A percentile compares a stretch with the other conserved stretches of the same genome.
Conservation (phyloP, 2,329 filamentous ascomycete genomes). For the Arthrobotrys conoides region DNA sequence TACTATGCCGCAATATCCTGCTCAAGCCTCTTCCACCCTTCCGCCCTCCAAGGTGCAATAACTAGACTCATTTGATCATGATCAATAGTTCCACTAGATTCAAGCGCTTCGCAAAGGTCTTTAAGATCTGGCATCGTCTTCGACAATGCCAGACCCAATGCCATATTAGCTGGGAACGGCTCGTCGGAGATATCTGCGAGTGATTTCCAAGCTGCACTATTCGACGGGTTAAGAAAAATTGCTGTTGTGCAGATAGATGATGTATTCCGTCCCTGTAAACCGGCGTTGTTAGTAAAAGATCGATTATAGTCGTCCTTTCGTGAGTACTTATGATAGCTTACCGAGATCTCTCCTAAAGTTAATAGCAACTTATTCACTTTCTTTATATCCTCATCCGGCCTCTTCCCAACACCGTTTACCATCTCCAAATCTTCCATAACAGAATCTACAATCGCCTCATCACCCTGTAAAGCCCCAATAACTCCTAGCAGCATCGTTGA, state of each 20-base stretch:
- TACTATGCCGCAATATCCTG: constrained; percentile 62
- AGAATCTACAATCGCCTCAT: constrained; percentile 83
- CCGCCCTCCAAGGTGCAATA: constrained; percentile 82
- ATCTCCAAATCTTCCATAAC: constrained; percentile 82
- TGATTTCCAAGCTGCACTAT: constrained; percentile 84
- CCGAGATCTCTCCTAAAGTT: constrained; percentile 73
- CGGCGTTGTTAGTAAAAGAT: constrained; percentile 1
- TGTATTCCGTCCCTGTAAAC: constrained; percentile 58
- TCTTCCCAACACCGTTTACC: constrained; percentile 77
- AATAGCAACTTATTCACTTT: constrained; percentile 81
- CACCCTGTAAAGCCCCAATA: constrained; percentile 84
- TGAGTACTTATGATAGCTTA: constrained; percentile 46
- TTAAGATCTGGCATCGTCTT: constrained; percentile 77
- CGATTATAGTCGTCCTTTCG: background rate
- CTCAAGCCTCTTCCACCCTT: constrained; percentile 76
- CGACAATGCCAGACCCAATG: constrained; percentile 81
- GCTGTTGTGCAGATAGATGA: constrained; percentile 70
- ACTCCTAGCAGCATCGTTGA: constrained; percentile 85
- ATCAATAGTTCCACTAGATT: constrained; percentile 77
- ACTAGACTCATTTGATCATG: constrained; percentile 84
- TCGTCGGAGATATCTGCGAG: constrained; percentile 74
- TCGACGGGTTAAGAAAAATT: constrained; percentile 84
- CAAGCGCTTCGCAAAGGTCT: constrained; percentile 80
- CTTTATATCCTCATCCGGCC: constrained; percentile 76
- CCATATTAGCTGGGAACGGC: constrained; percentile 79